Evolutionary conservation across 2,329 filamentous ascomycete species (phyloP).

Genomic region (Aspergillus aculeatus): DNA sequence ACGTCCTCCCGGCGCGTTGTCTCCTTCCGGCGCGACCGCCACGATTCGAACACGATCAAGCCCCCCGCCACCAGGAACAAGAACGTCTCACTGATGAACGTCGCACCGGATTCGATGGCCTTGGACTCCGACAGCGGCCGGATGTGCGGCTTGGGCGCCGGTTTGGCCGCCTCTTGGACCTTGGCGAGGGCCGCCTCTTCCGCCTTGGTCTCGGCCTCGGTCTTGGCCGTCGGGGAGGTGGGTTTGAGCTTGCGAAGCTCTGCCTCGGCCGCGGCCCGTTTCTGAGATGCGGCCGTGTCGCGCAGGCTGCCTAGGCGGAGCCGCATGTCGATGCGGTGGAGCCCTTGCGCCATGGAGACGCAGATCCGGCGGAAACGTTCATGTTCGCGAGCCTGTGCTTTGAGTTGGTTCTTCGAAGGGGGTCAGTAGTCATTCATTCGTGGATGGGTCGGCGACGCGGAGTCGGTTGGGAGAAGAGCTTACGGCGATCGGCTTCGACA

Average conservation of each 20-base stretch:
- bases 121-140: slow-evolving; percentile 65
- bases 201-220: slow-evolving; percentile 58
- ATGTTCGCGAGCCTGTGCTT: slow-evolving; percentile 67
- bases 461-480: slow-evolving; percentile 9
- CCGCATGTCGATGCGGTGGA: slow-evolving; percentile 67
- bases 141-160: slow-evolving; percentile 54
- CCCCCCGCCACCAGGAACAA: slow-evolving; percentile 64
- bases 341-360: slow-evolving; percentile 60
- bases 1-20: slow-evolving; percentile 60
- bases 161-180: slow-evolving; percentile 48
- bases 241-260: slow-evolving; percentile 55
- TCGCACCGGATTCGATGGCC: slow-evolving; percentile 67
- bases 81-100: slow-evolving; percentile 67
- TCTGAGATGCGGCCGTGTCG: slow-evolving; percentile 54
- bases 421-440: slow-evolving; percentile 21
- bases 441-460: slow-evolving; percentile 2
- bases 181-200: slow-evolving; percentile 52
- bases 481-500: slow-evolving; percentile 68
- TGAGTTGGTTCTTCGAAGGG: slow-evolving; percentile 61
- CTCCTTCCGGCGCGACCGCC: slow-evolving; percentile 61
- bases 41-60: slow-evolving; percentile 63
- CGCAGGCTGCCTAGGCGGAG: slow-evolving; percentile 65
- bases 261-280: slow-evolving; percentile 51
- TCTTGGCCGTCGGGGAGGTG: slow-evolving; percentile 60
- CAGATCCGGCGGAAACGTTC: slow-evolving; percentile 63